These are phyloP conservation scores for Neofusicoccum laricinum DNA, from an alignment of 2,329 filamentous ascomycete genomes.

Conservation along the genomic window DNA sequence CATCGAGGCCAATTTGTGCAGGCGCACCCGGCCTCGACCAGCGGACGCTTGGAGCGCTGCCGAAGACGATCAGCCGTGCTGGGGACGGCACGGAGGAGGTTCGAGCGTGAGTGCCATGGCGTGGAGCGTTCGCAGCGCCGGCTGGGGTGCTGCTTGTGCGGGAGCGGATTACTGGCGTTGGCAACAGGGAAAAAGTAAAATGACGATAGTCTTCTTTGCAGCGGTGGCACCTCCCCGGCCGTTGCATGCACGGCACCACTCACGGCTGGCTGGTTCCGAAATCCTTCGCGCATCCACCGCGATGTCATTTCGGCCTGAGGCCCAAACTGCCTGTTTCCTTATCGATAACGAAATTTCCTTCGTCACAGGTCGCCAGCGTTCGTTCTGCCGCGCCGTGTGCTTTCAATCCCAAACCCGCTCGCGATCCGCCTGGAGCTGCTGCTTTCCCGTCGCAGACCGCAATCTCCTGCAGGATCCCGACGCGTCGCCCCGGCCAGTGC, in stretches of 20 bases:
- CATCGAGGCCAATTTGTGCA: neutral
- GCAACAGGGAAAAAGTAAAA: neutral
- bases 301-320: neutral
- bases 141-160: neutral
- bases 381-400: too few relatives aligned
- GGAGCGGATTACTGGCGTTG: neutral
- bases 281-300: neutral
- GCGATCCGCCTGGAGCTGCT: neutral
- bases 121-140: neutral
- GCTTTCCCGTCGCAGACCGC: neutral
- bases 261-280: neutral
- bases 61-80: slow-evolving; percentile 3
- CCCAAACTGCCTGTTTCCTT: neutral
- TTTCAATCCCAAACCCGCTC: neutral
- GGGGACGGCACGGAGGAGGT: neutral
- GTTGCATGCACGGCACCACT: neutral
- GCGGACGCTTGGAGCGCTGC: neutral
- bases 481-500: neutral
- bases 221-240: neutral
- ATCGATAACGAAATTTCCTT: slow-evolving; percentile 13
- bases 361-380: neutral
- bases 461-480: neutral
- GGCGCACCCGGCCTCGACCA: neutral
- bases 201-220: neutral
- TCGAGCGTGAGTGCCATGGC: neutral